These are phyloP conservation scores for Aaosphaeria pasadenensis DNA, from an alignment of 2,329 filamentous ascomycete genomes.

Conservation along the genomic window DNA sequence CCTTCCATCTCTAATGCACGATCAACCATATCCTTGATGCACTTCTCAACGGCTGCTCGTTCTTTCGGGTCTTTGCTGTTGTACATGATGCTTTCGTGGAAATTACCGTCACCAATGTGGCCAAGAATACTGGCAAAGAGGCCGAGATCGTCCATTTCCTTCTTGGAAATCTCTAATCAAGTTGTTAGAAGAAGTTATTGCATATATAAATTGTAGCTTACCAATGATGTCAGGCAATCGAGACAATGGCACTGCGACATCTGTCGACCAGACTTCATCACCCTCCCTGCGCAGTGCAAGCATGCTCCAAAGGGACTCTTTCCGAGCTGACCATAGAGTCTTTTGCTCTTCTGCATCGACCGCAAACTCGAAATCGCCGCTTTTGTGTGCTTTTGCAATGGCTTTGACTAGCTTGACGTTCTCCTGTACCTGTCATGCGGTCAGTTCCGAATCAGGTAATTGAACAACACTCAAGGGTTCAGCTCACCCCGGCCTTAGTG, in stretches of 20 bases:
- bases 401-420: constrained; percentile 67
- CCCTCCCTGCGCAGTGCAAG: constrained; percentile 54
- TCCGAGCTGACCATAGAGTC: constrained; percentile 59
- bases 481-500: constrained; percentile 60
- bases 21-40: constrained; percentile 86
- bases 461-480: constrained; percentile 6
- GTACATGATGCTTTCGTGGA: constrained; percentile 91
- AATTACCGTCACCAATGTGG: constrained; percentile 92
- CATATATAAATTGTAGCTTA: constrained; percentile 18
- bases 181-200: constrained; percentile 2
- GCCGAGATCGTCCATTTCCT: constrained; percentile 81
- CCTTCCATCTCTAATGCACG: constrained; percentile 93
- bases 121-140: constrained; percentile 85
- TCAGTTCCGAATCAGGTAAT: constrained; percentile 24
- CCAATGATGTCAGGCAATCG: constrained; percentile 61
- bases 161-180: constrained; percentile 73
- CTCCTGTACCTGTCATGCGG: constrained; percentile 59
- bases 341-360: constrained; percentile 53
- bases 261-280: constrained; percentile 60
- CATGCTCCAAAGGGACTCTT: constrained; percentile 62
- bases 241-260: constrained; percentile 61
- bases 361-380: constrained; percentile 55
- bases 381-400: constrained; percentile 62
- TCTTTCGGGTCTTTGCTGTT: constrained; percentile 67
- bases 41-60: constrained; percentile 71